Evolutionary conservation across 2,329 filamentous ascomycete genomes (phyloP).

Genomic region (Arthrobotrys pseudoclavata): DNA sequence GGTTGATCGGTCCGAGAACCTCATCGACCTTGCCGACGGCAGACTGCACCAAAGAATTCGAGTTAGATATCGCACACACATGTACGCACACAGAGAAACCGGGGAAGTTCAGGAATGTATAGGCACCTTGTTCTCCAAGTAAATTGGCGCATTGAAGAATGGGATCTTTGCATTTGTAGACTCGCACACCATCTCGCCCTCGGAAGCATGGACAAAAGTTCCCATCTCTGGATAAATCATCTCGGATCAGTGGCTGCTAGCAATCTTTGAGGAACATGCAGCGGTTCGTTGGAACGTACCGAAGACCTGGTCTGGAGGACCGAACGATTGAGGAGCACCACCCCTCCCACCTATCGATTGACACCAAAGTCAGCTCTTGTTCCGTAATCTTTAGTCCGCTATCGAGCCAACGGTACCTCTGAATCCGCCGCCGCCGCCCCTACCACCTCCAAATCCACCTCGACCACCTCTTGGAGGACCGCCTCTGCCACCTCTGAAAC

Average conservation of each 20-base stretch:
- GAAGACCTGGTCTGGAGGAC: conserved; percentile 74
- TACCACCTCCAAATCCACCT: conserved; percentile 58
- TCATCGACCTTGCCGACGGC: conserved; percentile 97
- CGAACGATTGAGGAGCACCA: conserved; percentile 74
- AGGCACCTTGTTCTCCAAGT: conserved; percentile 93
- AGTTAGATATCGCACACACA: conserved; percentile 5
- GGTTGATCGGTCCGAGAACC: conserved; percentile 95
- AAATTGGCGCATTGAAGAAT: conserved; percentile 99
- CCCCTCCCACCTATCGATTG: conserved; percentile 70
- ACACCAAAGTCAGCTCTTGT: conserved; percentile 27
- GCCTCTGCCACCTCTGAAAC: conserved; percentile 56
- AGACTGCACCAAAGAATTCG: conserved; percentile 70
- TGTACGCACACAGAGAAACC: neutral
- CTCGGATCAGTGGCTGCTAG: conserved; percentile 64
- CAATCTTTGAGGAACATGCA: conserved; percentile 20
- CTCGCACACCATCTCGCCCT: conserved; percentile 98
- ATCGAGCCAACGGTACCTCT: conserved; percentile 34
- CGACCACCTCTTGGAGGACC: conserved; percentile 56
- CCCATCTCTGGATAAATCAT: conserved; percentile 79
- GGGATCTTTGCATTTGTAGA: conserved; percentile 95
- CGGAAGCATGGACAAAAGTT: conserved; percentile 90
- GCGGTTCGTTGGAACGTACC: conserved; percentile 66
- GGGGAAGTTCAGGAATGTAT: neutral
- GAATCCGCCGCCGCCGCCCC: conserved; percentile 52
- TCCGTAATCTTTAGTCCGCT: neutral